These are phyloP conservation scores for Solanum hybrid DNA, from an alignment of 305 asterid species.

Conservation along the genomic window DNA sequence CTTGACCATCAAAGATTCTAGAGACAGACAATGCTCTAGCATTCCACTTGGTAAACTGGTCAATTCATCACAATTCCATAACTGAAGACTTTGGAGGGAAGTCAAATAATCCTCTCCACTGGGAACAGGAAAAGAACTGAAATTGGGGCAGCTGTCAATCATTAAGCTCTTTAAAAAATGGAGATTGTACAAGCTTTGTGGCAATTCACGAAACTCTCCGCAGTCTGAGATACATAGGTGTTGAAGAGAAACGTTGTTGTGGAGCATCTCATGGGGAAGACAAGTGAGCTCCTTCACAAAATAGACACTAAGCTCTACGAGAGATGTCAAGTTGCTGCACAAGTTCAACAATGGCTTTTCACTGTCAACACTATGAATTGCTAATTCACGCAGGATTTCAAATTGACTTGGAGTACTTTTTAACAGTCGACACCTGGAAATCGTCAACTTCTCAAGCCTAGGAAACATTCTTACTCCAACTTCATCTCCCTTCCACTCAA, in stretches of 20 bases:
- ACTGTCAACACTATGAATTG: rapidly evolving
- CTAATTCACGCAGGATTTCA: background rate
- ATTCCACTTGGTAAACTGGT: background rate
- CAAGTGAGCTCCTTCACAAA: background rate
- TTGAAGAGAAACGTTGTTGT: background rate
- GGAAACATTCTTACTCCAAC: conserved; percentile 8
- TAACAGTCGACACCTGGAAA: background rate
- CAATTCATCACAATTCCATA: background rate
- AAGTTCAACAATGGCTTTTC: background rate
- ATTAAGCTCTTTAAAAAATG: background rate
- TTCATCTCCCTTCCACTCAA: conserved; percentile 17
- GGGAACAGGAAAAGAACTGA: background rate
- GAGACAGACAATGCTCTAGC: background rate
- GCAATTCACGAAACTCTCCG: background rate
- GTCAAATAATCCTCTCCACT: background rate
- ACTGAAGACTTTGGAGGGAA: background rate
- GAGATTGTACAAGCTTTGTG: background rate
- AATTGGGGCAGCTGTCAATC: rapidly evolving
- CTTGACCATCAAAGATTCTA: rapidly evolving
- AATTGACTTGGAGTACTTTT: conserved; percentile 13
- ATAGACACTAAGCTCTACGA: rapidly evolving
- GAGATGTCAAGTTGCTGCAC: background rate
- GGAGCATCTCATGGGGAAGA: background rate
- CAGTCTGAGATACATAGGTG: rapidly evolving
- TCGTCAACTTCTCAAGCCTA: conserved; percentile 2